phyloP scores from a whole-genome alignment of 441 rosid species.

The Lepidium campestre region DNA sequence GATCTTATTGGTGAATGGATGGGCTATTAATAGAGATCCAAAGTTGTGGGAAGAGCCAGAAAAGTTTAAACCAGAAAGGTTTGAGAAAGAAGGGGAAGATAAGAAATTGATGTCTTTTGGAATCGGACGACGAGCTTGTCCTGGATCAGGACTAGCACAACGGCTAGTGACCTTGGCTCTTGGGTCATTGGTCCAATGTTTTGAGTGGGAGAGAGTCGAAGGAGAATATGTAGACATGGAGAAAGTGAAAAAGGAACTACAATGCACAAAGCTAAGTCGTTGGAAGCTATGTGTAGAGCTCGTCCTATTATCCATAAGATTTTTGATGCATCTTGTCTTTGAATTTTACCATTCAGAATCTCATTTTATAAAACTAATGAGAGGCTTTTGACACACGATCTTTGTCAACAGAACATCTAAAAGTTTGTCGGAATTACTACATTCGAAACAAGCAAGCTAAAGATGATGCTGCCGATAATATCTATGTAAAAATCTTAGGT shows the following conservation, averaged over 20 bases:
- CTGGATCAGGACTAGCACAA: constrained; percentile 25
- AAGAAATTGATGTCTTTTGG: constrained; percentile 16
- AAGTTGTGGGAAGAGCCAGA: constrained; percentile 14
- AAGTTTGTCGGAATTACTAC: background rate
- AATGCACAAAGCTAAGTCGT: constrained; percentile 2
- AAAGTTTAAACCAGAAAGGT: constrained; percentile 24
- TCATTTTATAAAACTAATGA: too few species aligned
- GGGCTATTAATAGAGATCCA: constrained; percentile 14
- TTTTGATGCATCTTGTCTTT: background rate
- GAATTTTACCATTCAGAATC: too few species aligned
- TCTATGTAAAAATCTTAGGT: background rate
- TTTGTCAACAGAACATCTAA: background rate
- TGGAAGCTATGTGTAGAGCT: constrained; percentile 13
- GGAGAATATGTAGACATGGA: constrained; percentile 1
- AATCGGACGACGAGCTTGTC: constrained; percentile 30
- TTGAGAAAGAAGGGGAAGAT: constrained; percentile 10
- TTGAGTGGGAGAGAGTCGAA: constrained; percentile 14
- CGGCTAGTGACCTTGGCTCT: constrained; percentile 12
- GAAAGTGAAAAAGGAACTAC: constrained; percentile 5
- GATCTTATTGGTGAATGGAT: constrained; percentile 17
- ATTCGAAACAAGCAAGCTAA: background rate
- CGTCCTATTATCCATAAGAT: constrained; percentile 9
- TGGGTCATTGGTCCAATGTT: constrained; percentile 19
- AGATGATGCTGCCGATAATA: background rate
- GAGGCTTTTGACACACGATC: background rate